Evolutionary conservation across 352 stramenopile genomes (phyloP).

Genomic region (Globisporangium lucens): DNA sequence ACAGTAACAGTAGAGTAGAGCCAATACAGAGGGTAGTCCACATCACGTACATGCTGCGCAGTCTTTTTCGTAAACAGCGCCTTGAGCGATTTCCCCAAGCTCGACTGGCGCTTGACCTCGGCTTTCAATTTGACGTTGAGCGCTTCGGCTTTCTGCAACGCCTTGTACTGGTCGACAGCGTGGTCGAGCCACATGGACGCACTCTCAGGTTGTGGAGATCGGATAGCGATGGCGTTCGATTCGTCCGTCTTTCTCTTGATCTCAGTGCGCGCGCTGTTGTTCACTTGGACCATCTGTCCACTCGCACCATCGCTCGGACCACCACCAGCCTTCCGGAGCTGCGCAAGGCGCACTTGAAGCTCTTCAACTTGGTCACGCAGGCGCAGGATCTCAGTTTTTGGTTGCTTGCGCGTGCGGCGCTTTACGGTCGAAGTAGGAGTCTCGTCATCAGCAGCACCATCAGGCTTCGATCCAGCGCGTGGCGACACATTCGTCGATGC

Average conservation of each 20-base stretch:
- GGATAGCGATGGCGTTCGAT: not conserved
- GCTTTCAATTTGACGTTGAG: slow-evolving; percentile 12
- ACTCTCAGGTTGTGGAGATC: not conserved
- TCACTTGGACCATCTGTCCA: not conserved
- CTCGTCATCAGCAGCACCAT: not conserved
- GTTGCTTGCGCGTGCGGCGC: slow-evolving; percentile 12
- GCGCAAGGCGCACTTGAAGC: slow-evolving; percentile 11
- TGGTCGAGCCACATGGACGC: slow-evolving; percentile 15
- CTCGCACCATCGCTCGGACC: not conserved
- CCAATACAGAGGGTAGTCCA: not conserved
- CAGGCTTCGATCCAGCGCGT: not conserved
- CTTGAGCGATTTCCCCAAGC: slow-evolving; percentile 10
- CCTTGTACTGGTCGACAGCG: slow-evolving; percentile 13
- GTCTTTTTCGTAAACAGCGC: slow-evolving; percentile 15
- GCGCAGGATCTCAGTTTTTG: slow-evolving; percentile 13
- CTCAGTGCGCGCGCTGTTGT: not conserved
- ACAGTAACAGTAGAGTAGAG: not conserved
- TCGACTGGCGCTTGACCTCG: slow-evolving; percentile 11
- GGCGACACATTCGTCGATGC: slow-evolving; percentile 1
- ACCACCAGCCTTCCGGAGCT: slow-evolving; percentile 13
- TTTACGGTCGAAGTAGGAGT: not conserved
- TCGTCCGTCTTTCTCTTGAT: not conserved
- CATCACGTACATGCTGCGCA: slow-evolving; percentile 10
- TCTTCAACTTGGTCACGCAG: slow-evolving; percentile 15
- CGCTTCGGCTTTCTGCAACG: slow-evolving; percentile 11